phyloP scores from a whole-genome alignment of 2,329 filamentous ascomycete species.

The Aspergillus sp. region DNA sequence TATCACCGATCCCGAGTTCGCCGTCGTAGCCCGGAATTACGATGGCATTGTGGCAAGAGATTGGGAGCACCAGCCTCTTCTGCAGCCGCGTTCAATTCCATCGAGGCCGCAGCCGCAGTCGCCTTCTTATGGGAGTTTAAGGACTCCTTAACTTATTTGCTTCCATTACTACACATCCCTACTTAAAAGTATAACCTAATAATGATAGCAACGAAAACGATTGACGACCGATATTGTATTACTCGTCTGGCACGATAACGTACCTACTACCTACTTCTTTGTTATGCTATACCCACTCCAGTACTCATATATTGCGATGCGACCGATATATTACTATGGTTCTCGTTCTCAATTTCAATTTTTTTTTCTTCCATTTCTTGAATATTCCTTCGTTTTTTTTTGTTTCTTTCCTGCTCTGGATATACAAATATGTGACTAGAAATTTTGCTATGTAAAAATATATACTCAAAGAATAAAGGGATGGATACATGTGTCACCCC shows the following conservation, averaged over 20 bases:
- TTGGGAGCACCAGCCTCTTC: slow-evolving; percentile 19
- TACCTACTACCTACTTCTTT: background rate
- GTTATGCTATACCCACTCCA: background rate
- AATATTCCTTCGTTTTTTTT: background rate
- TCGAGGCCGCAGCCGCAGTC: background rate
- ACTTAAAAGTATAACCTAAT: background rate
- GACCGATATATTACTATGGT: background rate
- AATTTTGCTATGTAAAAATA: background rate
- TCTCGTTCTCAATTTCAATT: background rate
- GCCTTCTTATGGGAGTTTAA: slow-evolving; percentile 3
- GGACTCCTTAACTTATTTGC: background rate
- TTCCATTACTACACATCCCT: background rate
- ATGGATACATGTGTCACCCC: background rate
- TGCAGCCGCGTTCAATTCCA: background rate
- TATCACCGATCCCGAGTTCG: background rate
- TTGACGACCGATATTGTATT: background rate
- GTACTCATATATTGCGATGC: background rate
- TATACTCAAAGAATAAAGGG: background rate
- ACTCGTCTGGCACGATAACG: background rate
- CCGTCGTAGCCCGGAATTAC: background rate
- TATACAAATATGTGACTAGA: background rate
- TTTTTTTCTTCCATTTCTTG: background rate
- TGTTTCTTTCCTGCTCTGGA: background rate
- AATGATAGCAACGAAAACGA: background rate
- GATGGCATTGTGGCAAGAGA: slow-evolving; percentile 15